These are phyloP conservation scores for Phycomyces blakesleeanus DNA, from an alignment of 192 early-diverging fungal species.

Conservation along the genomic window DNA sequence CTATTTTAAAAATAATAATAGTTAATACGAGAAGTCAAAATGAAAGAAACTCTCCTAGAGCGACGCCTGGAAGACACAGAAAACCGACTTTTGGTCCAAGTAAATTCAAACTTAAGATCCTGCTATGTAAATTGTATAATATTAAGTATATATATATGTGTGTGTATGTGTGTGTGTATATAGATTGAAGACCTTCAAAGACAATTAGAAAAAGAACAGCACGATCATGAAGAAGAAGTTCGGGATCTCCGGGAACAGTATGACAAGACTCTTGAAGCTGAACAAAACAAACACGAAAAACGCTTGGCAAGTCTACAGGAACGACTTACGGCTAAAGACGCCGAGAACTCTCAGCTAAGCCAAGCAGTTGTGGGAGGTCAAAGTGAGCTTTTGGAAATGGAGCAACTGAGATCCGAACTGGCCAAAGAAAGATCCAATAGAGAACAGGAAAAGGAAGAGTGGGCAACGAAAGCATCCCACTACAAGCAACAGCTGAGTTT, in stretches of 20 bases:
- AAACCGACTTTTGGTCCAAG: slow-evolving; percentile 1
- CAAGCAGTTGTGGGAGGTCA: background rate
- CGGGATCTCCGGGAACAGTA: background rate
- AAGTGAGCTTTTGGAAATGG: background rate
- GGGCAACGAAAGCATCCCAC: slow-evolving; percentile 1
- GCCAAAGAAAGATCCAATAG: slow-evolving; percentile 2
- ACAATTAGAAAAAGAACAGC: background rate
- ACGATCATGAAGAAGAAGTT: slow-evolving; percentile 4
- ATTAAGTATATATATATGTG: background rate
- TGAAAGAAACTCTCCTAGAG: slow-evolving; percentile 10
- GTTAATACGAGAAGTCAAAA: slow-evolving; percentile 16
- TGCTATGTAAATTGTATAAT: background rate
- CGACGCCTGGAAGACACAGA: slow-evolving; percentile 8
- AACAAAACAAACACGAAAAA: slow-evolving; percentile 10
- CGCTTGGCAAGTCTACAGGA: slow-evolving; percentile 11
- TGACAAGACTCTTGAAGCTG: slow-evolving; percentile 1
- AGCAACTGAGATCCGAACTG: slow-evolving; percentile 2
- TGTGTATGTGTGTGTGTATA: background rate
- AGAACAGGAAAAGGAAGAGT: background rate
- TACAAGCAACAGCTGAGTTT: too few species aligned
- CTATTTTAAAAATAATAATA: background rate
- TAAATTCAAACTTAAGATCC: background rate
- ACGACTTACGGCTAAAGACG: slow-evolving; percentile 10
- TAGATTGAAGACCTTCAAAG: slow-evolving; percentile 6
- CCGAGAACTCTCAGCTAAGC: slow-evolving; percentile 2